Percentiles rank a stretch among this genome's conserved stretches.
Evolutionary conservation across 768 basidiomycete genomes (phyloP).

Genomic region (Panaeolus papilionaceus): DNA sequence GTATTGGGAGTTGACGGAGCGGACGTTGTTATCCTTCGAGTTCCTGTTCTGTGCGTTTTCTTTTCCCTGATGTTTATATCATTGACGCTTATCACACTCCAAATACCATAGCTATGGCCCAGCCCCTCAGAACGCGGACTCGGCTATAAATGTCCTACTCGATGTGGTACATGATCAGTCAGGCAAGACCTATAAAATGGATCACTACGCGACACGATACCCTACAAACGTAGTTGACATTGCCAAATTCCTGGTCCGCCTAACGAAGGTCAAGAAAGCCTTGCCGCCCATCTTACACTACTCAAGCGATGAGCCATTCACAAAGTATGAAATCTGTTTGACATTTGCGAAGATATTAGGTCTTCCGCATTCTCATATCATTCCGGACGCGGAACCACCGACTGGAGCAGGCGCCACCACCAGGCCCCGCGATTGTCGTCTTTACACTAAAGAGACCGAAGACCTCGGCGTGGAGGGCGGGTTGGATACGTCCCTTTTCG

Average conservation of each 20-base stretch:
- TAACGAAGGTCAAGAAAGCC: conserved; percentile 62
- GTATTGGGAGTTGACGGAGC: conserved; percentile 65
- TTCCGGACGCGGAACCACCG: conserved; percentile 73
- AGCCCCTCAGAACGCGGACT: conserved; percentile 82
- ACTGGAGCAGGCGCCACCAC: conserved; percentile 68
- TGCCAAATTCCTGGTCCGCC: conserved; percentile 80
- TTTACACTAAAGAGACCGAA: conserved; percentile 81
- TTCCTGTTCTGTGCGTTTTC: conserved; percentile 81
- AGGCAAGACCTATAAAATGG: conserved; percentile 93
- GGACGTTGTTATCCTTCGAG: conserved; percentile 74
- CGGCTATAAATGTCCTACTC: conserved; percentile 87
- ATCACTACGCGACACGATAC: conserved; percentile 91
- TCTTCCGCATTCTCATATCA: conserved; percentile 76
- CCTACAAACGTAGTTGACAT: conserved; percentile 93
- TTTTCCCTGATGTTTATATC: conserved; percentile 10
- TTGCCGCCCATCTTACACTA: conserved; percentile 87
- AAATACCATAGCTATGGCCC: conserved; percentile 78
- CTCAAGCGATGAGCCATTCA: conserved; percentile 80
- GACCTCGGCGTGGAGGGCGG: conserved; percentile 64
- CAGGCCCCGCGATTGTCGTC: conserved; percentile 81
- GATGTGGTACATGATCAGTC: conserved; percentile 89
- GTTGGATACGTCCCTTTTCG: conserved; percentile 71
- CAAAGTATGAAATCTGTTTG: conserved; percentile 93
- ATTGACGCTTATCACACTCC: conserved; percentile 18
- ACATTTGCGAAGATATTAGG: conserved; percentile 75